Conservation (phyloP, 805 yeast species). For the Helenozyma baotianmanensis region DNA sequence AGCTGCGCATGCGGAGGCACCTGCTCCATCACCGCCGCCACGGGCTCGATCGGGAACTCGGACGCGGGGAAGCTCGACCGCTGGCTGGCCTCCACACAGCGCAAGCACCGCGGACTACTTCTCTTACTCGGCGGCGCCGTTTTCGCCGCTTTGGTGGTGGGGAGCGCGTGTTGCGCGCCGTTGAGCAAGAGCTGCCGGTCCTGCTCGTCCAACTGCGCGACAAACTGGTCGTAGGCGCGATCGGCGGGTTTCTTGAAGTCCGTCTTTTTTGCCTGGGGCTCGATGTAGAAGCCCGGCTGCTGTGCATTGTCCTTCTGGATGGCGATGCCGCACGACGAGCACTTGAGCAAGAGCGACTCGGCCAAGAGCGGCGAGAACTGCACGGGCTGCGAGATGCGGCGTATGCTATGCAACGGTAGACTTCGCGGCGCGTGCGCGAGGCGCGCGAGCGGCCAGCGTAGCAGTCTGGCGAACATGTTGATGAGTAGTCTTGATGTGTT, state of each 20-base stretch:
- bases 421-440: too few relatives aligned
- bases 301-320: conserved; percentile 39
- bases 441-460: too few relatives aligned
- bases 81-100: conserved; percentile 53
- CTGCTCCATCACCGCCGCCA: conserved; percentile 15
- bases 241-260: conserved; percentile 19
- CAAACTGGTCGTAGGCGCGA: conserved; percentile 16
- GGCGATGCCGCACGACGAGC: conserved; percentile 56
- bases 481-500: too few relatives aligned
- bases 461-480: too few relatives aligned
- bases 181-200: conserved; percentile 26
- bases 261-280: conserved; percentile 3
- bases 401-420: too few relatives aligned
- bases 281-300: conserved; percentile 42
- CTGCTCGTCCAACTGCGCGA: conserved; percentile 18
- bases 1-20: conserved; percentile 46
- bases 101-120: conserved; percentile 36
- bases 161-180: conserved; percentile 4
- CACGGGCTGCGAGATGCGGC: too few relatives aligned
- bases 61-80: conserved; percentile 32
- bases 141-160: not conserved
- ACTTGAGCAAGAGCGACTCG: conserved; percentile 20
- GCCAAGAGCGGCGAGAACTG: conserved; percentile 12
- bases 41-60: conserved; percentile 25
- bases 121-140: too few relatives aligned